Conservation (phyloP, 163 green algal genomes). For the Trebouxia gelatinosa region DNA sequence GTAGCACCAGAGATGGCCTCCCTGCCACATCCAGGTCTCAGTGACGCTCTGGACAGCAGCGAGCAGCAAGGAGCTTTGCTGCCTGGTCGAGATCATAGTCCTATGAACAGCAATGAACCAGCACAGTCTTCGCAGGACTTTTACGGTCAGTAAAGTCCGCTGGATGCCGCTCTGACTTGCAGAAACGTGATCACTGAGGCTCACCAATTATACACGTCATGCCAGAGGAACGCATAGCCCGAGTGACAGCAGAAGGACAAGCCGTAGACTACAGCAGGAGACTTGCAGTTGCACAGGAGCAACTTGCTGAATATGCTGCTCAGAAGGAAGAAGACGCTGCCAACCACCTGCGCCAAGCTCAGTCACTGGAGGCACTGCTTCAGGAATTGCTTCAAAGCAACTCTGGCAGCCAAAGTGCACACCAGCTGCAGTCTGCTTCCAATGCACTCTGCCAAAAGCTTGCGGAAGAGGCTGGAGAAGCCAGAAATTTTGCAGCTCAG, state of each 20-base stretch:
- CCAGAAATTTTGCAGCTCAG: constrained; percentile 60
- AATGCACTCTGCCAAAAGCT: constrained; percentile 35
- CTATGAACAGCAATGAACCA: neutral
- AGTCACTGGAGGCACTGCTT: constrained; percentile 34
- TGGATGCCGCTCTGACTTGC: too few relatives aligned
- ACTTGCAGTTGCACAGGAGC: constrained; percentile 78
- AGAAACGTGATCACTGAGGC: too few relatives aligned
- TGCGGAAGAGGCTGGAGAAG: constrained; percentile 54
- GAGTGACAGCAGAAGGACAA: constrained; percentile 72
- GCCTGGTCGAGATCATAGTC: neutral
- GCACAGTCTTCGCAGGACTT: neutral
- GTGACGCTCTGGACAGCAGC: constrained; percentile 9
- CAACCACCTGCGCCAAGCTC: constrained; percentile 44
- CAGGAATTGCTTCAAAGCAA: constrained; percentile 18
- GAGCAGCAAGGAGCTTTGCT: constrained; percentile 4
- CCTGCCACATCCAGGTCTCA: neutral
- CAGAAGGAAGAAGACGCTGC: constrained; percentile 62
- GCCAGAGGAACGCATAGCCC: constrained; percentile 77
- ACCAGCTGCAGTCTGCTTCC: constrained; percentile 11
- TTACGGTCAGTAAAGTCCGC: constrained; percentile 6
- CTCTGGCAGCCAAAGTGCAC: neutral
- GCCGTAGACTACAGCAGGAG: constrained; percentile 60
- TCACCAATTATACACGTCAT: too few relatives aligned
- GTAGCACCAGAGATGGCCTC: constrained; percentile 11
- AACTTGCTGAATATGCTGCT: constrained; percentile 80